Base-by-base conservation (phyloP, 1,284 basidiomycete genomes). In the Ceratobasidium theobromae region DNA sequence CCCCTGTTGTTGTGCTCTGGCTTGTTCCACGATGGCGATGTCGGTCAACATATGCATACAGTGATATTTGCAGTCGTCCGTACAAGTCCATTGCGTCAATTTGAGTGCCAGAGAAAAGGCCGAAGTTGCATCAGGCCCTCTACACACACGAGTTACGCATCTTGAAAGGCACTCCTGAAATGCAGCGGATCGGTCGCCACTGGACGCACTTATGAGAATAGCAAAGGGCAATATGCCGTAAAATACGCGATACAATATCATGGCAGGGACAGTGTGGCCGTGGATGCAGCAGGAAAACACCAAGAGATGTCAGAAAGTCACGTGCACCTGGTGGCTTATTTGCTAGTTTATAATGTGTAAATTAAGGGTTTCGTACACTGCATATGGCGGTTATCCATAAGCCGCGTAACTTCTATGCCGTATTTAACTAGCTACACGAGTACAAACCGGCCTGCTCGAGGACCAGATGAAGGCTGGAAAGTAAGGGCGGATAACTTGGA, bases 21-120 rank as follows among this genome's bases (percentile, higher is more conserved):
- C 23, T 43, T 40, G 35, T 16, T 73, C 74, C 46, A 74, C 30
- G 40, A 86, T 73, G 25, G 86, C 84, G 23, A 81, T 77, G 69
- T 86, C 81, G 14, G 94, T 97, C 64, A 96, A 81, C 54, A 80
- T 76, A 73, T 97, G 94, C 81, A 90, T 91, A 78, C 96, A 99
- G 18, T 78, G 77, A 74, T 99, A 98, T 73, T 86, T 86, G 82
- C 95, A 98, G 76, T 98, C 83, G 72, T 93, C 92, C 12, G 76
- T 73, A 77, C 95, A 98, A 18, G 89, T 85, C 96, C 84, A 86
- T 14, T 76, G 73, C 2, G 79, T 79, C 11, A 77, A 67, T 6
- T 79, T 72, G 2, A 83, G 77, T 30, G 78, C 72, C 83, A 89
- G 70, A 75, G 83, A 69, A 81, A 89, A 70, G 12, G 70, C 74